A percentile compares a stretch with the other conserved stretches of the same genome.
These are phyloP conservation scores for Oldenlandia corymbosa DNA, from an alignment of 257 asterid species.

Conservation along the genomic window DNA sequence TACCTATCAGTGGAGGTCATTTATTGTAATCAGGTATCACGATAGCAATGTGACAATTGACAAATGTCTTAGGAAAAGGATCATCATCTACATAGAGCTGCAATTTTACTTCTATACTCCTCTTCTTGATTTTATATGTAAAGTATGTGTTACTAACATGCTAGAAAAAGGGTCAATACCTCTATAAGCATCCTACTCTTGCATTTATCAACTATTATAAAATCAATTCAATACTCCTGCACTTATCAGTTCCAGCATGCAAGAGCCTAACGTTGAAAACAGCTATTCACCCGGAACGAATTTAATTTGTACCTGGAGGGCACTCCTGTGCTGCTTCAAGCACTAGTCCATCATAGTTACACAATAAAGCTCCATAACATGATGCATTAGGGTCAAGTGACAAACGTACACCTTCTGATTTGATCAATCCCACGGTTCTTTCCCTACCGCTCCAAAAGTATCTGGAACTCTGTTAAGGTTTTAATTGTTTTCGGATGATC, in stretches of 20 bases:
- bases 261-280: conserved; percentile 57
- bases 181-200: conserved; percentile 7
- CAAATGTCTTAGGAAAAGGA: background rate
- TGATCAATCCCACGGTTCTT: conserved; percentile 71
- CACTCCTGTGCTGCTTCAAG: conserved; percentile 91
- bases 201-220: conserved; percentile 28
- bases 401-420: conserved; percentile 82
- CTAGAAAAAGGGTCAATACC: background rate
- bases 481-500: conserved; percentile 57
- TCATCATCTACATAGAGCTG: background rate
- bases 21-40: too few species aligned
- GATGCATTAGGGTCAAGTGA: conserved; percentile 63
- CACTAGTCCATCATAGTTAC: conserved; percentile 89
- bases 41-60: too few species aligned
- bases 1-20: too few species aligned
- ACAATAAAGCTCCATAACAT: conserved; percentile 51
- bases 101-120: too few species aligned
- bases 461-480: conserved; percentile 64
- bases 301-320: conserved; percentile 78
- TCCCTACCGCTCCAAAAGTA: conserved; percentile 85
- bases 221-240: conserved; percentile 62
- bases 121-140: background rate
- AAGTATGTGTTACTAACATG: background rate
- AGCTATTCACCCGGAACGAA: conserved; percentile 57
- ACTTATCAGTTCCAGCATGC: conserved; percentile 57